Evolutionary conservation across 2,329 filamentous ascomycete genomes (phyloP), one percentile per base, ranked within the genome.

Genomic region (Ceratocystis lukuohia): DNA sequence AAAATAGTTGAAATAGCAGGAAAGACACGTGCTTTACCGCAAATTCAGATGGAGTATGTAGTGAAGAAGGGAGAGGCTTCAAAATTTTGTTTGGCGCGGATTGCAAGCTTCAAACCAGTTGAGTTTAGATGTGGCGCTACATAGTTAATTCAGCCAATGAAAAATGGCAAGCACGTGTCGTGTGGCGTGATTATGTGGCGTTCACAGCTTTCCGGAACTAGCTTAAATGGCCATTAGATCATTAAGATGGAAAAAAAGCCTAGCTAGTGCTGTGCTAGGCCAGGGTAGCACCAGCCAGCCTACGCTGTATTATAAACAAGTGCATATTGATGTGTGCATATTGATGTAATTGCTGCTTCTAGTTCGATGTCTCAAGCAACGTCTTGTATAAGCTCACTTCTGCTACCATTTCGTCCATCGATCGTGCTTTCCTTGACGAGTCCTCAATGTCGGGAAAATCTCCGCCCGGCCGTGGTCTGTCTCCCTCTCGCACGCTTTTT

Each of bases 381-480:
- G 73, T 72, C 66, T 81, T 83, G 71, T 92, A 84, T 78, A 82
- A 78, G 70, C 81, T 79, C 8, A 91, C 91, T 79, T 96, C 93
- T 8, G 79, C 80, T 69, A 80, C 79, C 93, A 97, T 96, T 72
- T 90, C 89, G 71, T 85, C 85, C 74, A 82, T 81, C 25, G 77
- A 82, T 74, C 91, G 83, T 5, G 88, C 80, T 74, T 80, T 78
- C 70, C 92, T 82, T 69, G 83, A 81, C 65, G 84, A 82, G 70
- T 91, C 87, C 76, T 93, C 89, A 8, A 91, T 85, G 48, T 79
- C 80, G 0, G 87, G 85, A 72, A 94, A 89, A 25, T 72, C 76
- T 65, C 85, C 80, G 20, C 78, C 76, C 8, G 83, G 77, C 74
- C 75, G 71, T 20, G 83, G 81, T 69, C 81, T 73, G 69, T 67